These are phyloP conservation scores for Carex littledalei DNA, from an alignment of 176 grass and related monocot species.

Conservation along the genomic window DNA sequence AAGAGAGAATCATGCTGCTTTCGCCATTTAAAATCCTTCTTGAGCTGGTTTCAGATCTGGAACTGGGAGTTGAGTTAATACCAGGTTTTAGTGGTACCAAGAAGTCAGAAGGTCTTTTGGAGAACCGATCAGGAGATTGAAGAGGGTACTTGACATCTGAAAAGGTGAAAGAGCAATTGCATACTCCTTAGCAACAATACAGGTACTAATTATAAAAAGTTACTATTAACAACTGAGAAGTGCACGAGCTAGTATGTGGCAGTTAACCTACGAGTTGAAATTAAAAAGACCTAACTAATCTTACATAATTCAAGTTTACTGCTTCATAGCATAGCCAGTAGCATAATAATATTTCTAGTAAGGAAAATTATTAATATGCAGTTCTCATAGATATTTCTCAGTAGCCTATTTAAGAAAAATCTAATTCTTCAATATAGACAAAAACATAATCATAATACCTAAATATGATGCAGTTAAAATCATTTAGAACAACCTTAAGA, in stretches of 20 bases:
- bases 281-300: neutral
- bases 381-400: neutral
- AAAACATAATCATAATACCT: no score
- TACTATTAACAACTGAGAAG: conserved; percentile 6
- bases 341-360: neutral
- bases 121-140: conserved; percentile 46
- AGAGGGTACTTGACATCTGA: conserved; percentile 56
- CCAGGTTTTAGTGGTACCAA: conserved; percentile 44
- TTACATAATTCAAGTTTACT: neutral
- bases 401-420: neutral
- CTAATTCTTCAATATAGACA: neutral
- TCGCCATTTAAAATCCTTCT: conserved; percentile 48
- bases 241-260: neutral
- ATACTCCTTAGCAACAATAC: conserved; percentile 11
- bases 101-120: conserved; percentile 37
- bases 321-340: neutral
- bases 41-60: conserved; percentile 43
- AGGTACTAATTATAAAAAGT: neutral
- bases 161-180: conserved; percentile 6
- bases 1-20: conserved; percentile 38
- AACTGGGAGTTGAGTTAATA: conserved; percentile 29
- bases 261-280: no score
- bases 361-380: neutral
- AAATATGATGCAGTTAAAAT: neutral
- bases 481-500: neutral